phyloP scores from a whole-genome alignment of 1,284 basidiomycete genomes.

The Neonothopanus nambi region DNA sequence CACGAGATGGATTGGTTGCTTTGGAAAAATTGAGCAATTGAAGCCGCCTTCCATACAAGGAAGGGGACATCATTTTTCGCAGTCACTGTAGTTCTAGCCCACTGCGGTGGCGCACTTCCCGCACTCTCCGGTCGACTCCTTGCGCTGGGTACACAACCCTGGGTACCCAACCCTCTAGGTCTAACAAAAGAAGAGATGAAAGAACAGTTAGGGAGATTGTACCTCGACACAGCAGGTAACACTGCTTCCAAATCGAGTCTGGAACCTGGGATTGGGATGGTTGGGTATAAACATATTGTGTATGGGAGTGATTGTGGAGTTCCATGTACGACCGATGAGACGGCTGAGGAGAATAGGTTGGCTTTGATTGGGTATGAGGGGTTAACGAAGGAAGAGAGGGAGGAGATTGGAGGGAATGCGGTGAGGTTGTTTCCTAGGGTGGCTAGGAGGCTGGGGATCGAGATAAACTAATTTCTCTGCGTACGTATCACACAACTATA shows the following conservation, averaged over 20 bases:
- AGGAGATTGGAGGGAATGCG: neutral
- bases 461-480: too few species aligned
- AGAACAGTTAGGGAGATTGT: neutral
- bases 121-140: neutral
- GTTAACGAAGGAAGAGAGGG: too few species aligned
- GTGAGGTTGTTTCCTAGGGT: neutral
- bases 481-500: too few species aligned
- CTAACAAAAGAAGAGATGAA: neutral
- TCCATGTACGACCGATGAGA: neutral
- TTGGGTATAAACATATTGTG: neutral
- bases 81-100: too few species aligned
- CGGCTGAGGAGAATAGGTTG: neutral
- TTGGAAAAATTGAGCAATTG: too few species aligned
- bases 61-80: too few species aligned
- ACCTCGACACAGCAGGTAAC: conserved; percentile 1
- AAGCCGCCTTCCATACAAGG: too few species aligned
- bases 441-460: neutral
- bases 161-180: neutral
- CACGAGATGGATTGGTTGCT: too few species aligned
- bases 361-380: too few species aligned
- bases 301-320: conserved; percentile 1
- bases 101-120: neutral
- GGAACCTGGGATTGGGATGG: neutral
- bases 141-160: neutral
- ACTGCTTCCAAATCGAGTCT: neutral